Conservation (phyloP, 2,329 filamentous ascomycete species). For the Torrubiella hemipterigena region DNA sequence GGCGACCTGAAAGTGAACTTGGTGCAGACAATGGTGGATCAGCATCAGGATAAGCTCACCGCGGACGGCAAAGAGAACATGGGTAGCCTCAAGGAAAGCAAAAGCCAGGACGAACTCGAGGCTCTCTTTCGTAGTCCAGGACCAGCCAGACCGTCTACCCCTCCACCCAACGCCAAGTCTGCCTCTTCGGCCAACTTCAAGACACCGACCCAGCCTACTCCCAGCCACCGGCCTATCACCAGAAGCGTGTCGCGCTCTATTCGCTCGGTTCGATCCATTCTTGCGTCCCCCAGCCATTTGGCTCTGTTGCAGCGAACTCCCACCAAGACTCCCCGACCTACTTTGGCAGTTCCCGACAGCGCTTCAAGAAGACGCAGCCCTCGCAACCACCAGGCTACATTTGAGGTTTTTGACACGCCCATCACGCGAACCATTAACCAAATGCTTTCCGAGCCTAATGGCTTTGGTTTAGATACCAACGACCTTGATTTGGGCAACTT, state of each 20-base stretch:
- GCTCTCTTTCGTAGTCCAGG: slow-evolving; percentile 54
- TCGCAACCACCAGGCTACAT: slow-evolving; percentile 22
- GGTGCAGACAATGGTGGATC: slow-evolving; percentile 29
- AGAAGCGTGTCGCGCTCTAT: slow-evolving; percentile 47
- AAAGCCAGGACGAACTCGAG: slow-evolving; percentile 38
- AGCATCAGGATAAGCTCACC: slow-evolving; percentile 21
- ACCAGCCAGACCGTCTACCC: slow-evolving; percentile 34
- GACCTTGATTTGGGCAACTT: slow-evolving; percentile 31
- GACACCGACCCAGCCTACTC: slow-evolving; percentile 51
- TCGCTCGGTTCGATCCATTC: slow-evolving; percentile 29
- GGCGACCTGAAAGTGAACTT: slow-evolving; percentile 44
- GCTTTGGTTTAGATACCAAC: slow-evolving; percentile 28
- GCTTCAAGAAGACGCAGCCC: slow-evolving; percentile 30
- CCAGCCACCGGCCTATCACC: slow-evolving; percentile 48
- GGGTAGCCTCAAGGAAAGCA: slow-evolving; percentile 27
- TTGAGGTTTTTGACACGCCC: slow-evolving; percentile 38
- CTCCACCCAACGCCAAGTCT: slow-evolving; percentile 32
- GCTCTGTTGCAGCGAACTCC: slow-evolving; percentile 36
- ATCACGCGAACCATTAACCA: slow-evolving; percentile 52
- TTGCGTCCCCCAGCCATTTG: slow-evolving; percentile 29
- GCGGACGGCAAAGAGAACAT: slow-evolving; percentile 32
- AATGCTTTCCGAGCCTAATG: slow-evolving; percentile 45
- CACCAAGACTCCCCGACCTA: slow-evolving; percentile 26
- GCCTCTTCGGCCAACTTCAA: slow-evolving; percentile 36
- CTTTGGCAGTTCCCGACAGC: slow-evolving; percentile 15